Evolutionary conservation across 1,284 basidiomycete species (phyloP), one percentile per base, ranked within the genome.

Genomic region (Prillingera fragicola): DNA sequence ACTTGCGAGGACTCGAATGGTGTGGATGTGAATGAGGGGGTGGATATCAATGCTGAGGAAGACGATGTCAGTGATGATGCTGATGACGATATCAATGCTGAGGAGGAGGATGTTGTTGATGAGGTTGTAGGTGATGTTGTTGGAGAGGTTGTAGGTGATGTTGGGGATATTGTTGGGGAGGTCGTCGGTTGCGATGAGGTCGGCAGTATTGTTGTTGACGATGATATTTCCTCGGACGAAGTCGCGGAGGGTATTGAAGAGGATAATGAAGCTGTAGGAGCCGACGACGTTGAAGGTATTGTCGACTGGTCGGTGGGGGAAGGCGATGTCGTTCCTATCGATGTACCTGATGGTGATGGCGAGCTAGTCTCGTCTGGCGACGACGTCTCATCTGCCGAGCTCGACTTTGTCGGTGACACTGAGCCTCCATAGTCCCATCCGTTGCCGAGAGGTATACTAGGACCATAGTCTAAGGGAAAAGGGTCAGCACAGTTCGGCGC

Each of bases 351-450:
- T 15, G n/a, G 13, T n/a, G 25, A 8, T 24, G 21, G 9, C 8
- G 25, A 15, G 22, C 6, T 13, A 29, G 27, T 36, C 8, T 25
- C 15, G 6, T 5, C 22, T 18, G 8, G 17, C 13, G 27, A 21
- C 7, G 8, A 9, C 19, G n/a, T n/a, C 13, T 12, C 9, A 26
- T 9, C 14, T 22, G 18, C 9, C 3, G 22, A 27, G 10, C 27
- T n/a, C 9, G 46, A 35, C 1, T n/a, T 13, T 14, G 50, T 37
- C 6, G 53, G 50, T 3, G 52, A 54, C 2, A 43, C 31, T 2
- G 44, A 28, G 3, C 58, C 58, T 9, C 58, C 58, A 31, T 55
- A 60, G 10, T 33, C 48, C 58, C 56, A 60, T 3, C 44, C 56
- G 5, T 36, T 28, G 5, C 43, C 54, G 10, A 60, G 42, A 0